Conservation (phyloP, 169 alveolate species). For the Plasmodium knowlesi region DNA sequence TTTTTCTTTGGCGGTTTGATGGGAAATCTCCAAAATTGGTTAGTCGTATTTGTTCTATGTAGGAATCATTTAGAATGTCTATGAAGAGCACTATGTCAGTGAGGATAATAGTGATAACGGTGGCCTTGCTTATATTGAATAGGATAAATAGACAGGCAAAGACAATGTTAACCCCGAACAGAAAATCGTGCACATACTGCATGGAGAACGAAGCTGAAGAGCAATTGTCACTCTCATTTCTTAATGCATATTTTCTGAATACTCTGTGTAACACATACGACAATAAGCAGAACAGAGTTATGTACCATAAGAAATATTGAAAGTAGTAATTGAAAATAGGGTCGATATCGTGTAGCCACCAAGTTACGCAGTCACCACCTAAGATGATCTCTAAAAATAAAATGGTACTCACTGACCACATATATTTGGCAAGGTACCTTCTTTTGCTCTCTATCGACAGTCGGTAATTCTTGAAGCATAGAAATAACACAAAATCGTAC, state of each 20-base stretch:
- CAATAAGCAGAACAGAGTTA: constrained; percentile 15
- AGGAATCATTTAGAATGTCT: constrained; percentile 67
- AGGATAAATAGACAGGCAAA: constrained; percentile 45
- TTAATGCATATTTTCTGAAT: background rate
- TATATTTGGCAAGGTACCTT: constrained; percentile 47
- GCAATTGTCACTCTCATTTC: constrained; percentile 8
- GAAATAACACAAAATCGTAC: constrained; percentile 36
- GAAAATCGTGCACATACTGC: constrained; percentile 21
- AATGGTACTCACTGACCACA: constrained; percentile 69
- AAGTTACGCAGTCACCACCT: constrained; percentile 48
- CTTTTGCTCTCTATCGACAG: constrained; percentile 55
- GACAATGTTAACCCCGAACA: constrained; percentile 36
- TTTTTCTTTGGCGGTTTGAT: constrained; percentile 4
- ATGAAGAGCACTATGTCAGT: constrained; percentile 41
- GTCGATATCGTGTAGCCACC: constrained; percentile 74
- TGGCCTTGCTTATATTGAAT: constrained; percentile 36
- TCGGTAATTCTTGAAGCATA: constrained; percentile 18
- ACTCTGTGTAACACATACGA: background rate
- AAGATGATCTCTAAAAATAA: constrained; percentile 30
- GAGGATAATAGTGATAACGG: constrained; percentile 35
- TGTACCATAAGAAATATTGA: constrained; percentile 64
- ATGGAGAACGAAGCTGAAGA: background rate
- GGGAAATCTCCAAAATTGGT: background rate
- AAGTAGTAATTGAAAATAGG: constrained; percentile 68
- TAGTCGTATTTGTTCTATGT: constrained; percentile 41